These are phyloP conservation scores for Hypoxylon sp. DNA, from an alignment of 2,329 filamentous ascomycete genomes.

Conservation along the genomic window DNA sequence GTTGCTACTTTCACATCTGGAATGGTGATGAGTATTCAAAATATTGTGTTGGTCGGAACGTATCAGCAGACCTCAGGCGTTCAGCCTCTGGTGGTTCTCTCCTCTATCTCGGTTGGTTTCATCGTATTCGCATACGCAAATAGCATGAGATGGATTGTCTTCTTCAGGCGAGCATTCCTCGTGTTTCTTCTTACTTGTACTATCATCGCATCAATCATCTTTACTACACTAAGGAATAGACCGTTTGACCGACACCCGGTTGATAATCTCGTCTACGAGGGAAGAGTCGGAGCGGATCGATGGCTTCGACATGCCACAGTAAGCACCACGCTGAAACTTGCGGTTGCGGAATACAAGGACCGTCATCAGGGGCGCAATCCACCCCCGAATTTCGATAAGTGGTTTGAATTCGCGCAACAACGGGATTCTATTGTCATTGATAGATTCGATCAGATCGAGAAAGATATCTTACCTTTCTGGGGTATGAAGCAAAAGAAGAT, in stretches of 20 bases:
- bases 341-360: constrained; percentile 59
- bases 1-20: constrained; percentile 57
- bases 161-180: constrained; percentile 53
- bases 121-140: constrained; percentile 54
- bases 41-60: constrained; percentile 52
- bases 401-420: constrained; percentile 80
- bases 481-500: constrained; percentile 73
- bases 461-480: constrained; percentile 81
- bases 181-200: constrained; percentile 51
- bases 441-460: constrained; percentile 80
- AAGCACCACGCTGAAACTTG: constrained; percentile 58
- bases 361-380: constrained; percentile 71
- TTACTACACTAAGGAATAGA: constrained; percentile 47
- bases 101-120: constrained; percentile 53
- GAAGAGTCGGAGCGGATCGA: constrained; percentile 56
- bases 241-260: constrained; percentile 54
- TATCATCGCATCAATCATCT: constrained; percentile 50
- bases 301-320: constrained; percentile 59
- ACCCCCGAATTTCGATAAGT: constrained; percentile 83
- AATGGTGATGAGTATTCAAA: constrained; percentile 48
- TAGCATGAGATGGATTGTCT: constrained; percentile 54
- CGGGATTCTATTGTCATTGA: constrained; percentile 77
- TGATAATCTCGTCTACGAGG: constrained; percentile 58
- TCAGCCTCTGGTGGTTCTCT: constrained; percentile 51
- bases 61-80: constrained; percentile 55